Conservation (phyloP, 2,329 filamentous ascomycete species). For the Emergomyces orientalis region DNA sequence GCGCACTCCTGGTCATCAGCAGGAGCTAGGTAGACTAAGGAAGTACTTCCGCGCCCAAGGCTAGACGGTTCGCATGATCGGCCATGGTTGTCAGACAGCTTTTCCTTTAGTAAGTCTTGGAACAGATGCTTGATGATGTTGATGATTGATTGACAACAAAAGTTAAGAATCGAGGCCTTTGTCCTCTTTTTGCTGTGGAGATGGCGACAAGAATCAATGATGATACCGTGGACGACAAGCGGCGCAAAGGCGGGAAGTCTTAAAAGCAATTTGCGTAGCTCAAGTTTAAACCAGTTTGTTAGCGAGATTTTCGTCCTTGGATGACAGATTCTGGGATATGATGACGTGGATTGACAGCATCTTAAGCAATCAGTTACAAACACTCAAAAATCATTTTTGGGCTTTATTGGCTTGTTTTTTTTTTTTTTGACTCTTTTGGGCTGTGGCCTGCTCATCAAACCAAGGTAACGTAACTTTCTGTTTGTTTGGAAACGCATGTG, state of each 20-base stretch:
- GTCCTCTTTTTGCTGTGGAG: neutral
- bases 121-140: neutral
- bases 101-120: neutral
- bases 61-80: neutral
- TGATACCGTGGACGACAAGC: neutral
- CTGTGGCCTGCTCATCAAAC: neutral
- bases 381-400: neutral
- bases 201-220: neutral
- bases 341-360: slow-evolving; percentile 1
- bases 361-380: neutral
- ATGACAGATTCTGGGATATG: neutral
- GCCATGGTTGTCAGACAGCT: neutral
- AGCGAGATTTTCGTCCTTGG: neutral
- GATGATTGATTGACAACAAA: neutral
- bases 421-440: neutral
- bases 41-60: neutral
- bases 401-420: neutral
- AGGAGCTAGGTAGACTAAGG: neutral
- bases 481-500: neutral
- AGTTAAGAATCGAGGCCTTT: neutral
- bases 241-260: neutral
- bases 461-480: neutral
- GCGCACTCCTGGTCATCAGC: neutral
- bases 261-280: neutral
- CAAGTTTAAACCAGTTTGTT: neutral